Conservation (phyloP, 352 stramenopile species). For the Phytophthora capsici region DNA sequence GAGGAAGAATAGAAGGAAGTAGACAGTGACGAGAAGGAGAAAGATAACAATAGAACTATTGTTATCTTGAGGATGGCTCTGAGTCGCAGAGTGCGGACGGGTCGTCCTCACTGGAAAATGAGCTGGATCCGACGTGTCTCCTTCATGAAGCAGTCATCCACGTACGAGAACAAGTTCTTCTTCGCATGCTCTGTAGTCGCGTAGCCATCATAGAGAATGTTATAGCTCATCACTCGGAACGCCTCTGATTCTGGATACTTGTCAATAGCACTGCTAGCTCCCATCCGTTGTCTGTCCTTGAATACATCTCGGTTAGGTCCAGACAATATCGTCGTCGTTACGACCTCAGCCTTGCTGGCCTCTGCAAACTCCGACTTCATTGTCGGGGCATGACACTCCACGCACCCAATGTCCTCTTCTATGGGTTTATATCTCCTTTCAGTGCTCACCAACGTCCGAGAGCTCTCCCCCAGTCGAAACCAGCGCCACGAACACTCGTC, state of each 20-base stretch:
- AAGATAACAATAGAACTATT: conserved; percentile 26
- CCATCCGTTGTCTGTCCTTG: conserved; percentile 32
- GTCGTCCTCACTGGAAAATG: conserved; percentile 67
- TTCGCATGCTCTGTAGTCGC: conserved; percentile 60
- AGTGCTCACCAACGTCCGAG: conserved; percentile 19
- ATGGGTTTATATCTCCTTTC: conserved; percentile 51
- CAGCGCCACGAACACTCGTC: conserved; percentile 74
- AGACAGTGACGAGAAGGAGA: conserved; percentile 28
- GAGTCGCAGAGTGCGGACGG: no score
- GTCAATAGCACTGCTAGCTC: conserved; percentile 12
- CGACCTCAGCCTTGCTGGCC: conserved; percentile 38
- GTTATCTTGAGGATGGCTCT: no score
- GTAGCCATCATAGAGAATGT: conserved; percentile 80
- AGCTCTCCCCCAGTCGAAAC: conserved; percentile 40
- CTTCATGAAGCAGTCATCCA: conserved; percentile 43
- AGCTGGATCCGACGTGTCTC: conserved; percentile 81
- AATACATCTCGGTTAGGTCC: conserved; percentile 70
- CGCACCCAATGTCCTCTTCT: conserved; percentile 45
- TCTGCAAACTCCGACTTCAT: conserved; percentile 39
- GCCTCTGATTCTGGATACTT: conserved; percentile 22
- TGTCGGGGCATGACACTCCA: conserved; percentile 60
- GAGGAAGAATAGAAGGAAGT: conserved; percentile 36
- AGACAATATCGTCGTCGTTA: conserved; percentile 44
- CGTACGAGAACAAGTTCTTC: conserved; percentile 72
- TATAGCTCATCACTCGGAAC: conserved; percentile 87